Base-by-base conservation (phyloP, 2,329 filamentous ascomycete genomes). In the Chalaropsis ovoidea region DNA sequence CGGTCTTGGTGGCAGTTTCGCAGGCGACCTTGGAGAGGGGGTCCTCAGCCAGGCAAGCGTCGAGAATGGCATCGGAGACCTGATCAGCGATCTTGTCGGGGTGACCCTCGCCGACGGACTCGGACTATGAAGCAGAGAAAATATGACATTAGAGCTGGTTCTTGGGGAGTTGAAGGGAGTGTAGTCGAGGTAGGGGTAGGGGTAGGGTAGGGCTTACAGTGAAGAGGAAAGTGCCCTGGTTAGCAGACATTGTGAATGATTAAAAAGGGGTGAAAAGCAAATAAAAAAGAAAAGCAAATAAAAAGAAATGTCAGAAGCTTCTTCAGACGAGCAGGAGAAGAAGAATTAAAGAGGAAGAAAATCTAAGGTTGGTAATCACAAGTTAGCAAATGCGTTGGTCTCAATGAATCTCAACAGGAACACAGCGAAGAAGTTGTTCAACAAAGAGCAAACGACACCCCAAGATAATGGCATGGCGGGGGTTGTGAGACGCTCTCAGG, bases 1-100 rank as follows among this genome's bases (percentile, higher is more conserved):
- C 94, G 72, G 94, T 99, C 89, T 99, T 99, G 82, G 94, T 96
- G 74, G 94, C 94, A 71, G 93, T 96, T 84, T 99, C 94, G 80
- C 94, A 99, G 77, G 94, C 94, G 73, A 97, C 88, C 85, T 97
- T 99, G 82, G 94, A 97, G 75, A 96, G 86, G 71, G 93, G 93
- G 77, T 99, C 94, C 79, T 94, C 88, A 69, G 82, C 82, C 75
- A 99, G 82, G 82, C 94, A 97, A 80, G 94, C 94, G 83, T 99
- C 94, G 81, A 99, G 92, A 74, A 99, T 85, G 73, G 94, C 93
- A 81, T 99, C 94, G 69, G 93, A 97, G 75, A 97, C 90, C 82
- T 99, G 94, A 77, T 99, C 94, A 78, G 89, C 90, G 76, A 96
- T 96, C 88, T 96, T 96, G 79, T 95, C 91, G 74, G 91, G 90